Percentiles rank a stretch among this genome's conserved stretches.
Evolutionary conservation across 1,139 yeast species (phyloP).

Genomic region (Candida sp.): DNA sequence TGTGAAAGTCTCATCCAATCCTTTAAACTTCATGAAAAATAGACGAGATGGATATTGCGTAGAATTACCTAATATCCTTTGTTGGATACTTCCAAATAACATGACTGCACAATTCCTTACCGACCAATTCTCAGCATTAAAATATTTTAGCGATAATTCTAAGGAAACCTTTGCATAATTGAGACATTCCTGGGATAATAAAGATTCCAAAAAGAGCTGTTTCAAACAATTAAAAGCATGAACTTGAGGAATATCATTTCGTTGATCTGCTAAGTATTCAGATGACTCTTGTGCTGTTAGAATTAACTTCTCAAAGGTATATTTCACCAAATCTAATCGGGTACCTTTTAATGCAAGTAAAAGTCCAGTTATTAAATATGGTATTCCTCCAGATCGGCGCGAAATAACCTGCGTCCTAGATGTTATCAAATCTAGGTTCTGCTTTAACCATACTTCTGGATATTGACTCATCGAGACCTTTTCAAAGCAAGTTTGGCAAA

Average conservation of each 20-base stretch:
- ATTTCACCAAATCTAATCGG: slow-evolving; percentile 27
- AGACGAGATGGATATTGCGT: slow-evolving; percentile 38
- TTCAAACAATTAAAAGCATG: slow-evolving; percentile 88
- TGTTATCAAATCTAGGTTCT: slow-evolving; percentile 50
- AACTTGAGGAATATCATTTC: slow-evolving; percentile 81
- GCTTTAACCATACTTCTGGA: slow-evolving; percentile 54
- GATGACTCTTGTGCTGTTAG: slow-evolving; percentile 51
- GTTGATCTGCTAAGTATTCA: slow-evolving; percentile 45
- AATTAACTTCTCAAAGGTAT: slow-evolving; percentile 50
- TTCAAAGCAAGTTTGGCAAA: slow-evolving; percentile 51
- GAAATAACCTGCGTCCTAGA: slow-evolving; percentile 67
- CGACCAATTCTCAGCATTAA: slow-evolving; percentile 74
- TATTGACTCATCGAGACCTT: slow-evolving; percentile 24
- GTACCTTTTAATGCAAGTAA: slow-evolving; percentile 49
- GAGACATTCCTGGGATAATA: slow-evolving; percentile 51
- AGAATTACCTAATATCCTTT: slow-evolving; percentile 70
- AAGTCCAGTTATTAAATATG: slow-evolving; percentile 71
- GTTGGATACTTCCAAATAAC: slow-evolving; percentile 83
- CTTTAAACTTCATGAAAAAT: slow-evolving; percentile 64
- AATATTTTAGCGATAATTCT: slow-evolving; percentile 56
- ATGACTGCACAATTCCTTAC: slow-evolving; percentile 89
- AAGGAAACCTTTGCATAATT: slow-evolving; percentile 56
- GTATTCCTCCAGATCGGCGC: slow-evolving; percentile 90
- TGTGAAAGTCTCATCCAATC: slow-evolving; percentile 47
- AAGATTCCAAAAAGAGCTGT: slow-evolving; percentile 67